Evolutionary conservation across 148 eudicot species (phyloP).

Genomic region (Cornus kousa): DNA sequence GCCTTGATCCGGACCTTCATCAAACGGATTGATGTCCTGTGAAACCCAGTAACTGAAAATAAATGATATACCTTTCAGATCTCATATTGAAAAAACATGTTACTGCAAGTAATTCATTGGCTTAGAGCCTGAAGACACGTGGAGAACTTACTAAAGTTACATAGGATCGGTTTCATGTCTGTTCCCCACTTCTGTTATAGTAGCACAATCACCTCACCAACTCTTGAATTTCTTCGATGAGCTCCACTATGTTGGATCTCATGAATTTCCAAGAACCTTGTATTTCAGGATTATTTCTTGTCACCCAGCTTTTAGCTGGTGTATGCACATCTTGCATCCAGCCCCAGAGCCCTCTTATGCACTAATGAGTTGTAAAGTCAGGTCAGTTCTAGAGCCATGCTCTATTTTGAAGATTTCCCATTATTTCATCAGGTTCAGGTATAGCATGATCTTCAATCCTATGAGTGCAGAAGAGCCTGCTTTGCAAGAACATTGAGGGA

Average conservation of each 20-base stretch:
- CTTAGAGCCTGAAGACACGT: too few species aligned
- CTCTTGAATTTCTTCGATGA: too few species aligned
- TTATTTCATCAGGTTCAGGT: background rate
- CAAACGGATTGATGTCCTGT: background rate
- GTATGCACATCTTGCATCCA: background rate
- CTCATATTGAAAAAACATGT: background rate
- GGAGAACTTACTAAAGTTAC: too few species aligned
- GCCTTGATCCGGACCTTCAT: background rate
- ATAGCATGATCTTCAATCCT: background rate
- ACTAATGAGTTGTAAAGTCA: background rate
- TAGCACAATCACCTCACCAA: too few species aligned
- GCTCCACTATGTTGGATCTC: too few species aligned
- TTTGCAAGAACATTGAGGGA: background rate
- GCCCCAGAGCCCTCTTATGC: background rate
- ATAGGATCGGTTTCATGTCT: too few species aligned
- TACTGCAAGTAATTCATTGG: background rate
- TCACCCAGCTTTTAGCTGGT: background rate
- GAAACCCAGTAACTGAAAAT: background rate
- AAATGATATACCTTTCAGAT: too few species aligned
- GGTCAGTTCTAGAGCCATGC: background rate
- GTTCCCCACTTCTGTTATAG: too few species aligned
- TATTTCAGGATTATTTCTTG: background rate
- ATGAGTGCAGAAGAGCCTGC: background rate
- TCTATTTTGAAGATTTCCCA: background rate
- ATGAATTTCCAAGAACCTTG: too few species aligned